Percentiles rank a stretch among this genome's conserved stretches.
Evolutionary conservation across 129 eudicot genomes (phyloP).

Genomic region (Lactuca saligna): DNA sequence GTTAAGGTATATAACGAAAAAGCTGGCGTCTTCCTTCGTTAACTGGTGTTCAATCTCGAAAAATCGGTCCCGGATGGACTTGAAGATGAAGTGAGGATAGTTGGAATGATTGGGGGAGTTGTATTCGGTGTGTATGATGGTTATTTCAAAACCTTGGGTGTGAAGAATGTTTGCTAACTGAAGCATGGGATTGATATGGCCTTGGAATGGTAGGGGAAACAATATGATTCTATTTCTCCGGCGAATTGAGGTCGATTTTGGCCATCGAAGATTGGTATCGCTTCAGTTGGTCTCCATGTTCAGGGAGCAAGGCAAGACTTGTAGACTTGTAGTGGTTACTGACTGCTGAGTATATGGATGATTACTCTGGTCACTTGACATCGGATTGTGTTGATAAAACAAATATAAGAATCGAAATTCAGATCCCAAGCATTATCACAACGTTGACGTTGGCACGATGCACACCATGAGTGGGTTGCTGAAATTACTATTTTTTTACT

Average conservation of each 20-base stretch:
- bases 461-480: too few relatives aligned
- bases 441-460: too few relatives aligned
- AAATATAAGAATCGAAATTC: too few relatives aligned
- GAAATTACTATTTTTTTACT: too few relatives aligned
- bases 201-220: conserved; percentile 48
- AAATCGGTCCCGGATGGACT: conserved; percentile 23
- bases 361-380: too few relatives aligned
- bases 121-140: conserved; percentile 39
- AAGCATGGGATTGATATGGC: conserved; percentile 61
- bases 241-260: neutral
- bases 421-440: too few relatives aligned
- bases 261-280: neutral
- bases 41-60: neutral
- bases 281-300: conserved; percentile 13
- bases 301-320: conserved; percentile 1
- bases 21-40: neutral
- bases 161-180: conserved; percentile 47
- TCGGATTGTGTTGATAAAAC: too few relatives aligned
- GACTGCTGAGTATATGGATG: too few relatives aligned
- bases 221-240: conserved; percentile 32
- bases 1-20: conserved; percentile 26
- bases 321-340: too few relatives aligned
- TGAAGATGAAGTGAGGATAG: conserved; percentile 49
- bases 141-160: conserved; percentile 39
- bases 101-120: conserved; percentile 31